Evolutionary conservation across 352 stramenopile genomes (phyloP).

Genomic region (Phytophthora aleatoria): DNA sequence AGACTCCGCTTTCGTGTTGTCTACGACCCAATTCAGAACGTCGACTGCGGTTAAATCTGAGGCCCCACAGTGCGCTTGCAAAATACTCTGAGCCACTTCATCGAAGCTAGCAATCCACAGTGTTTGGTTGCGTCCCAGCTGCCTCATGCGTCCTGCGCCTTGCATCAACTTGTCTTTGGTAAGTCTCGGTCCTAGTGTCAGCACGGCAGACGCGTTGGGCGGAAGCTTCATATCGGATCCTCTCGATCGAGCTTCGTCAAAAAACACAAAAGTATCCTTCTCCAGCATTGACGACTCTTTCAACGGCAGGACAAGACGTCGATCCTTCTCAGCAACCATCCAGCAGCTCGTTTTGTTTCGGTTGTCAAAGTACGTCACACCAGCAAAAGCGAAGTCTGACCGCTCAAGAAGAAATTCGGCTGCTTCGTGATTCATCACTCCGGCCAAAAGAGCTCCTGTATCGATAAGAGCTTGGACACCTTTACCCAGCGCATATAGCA

Average conservation of each 20-base stretch:
- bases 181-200: conserved; percentile 85
- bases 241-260: conserved; percentile 88
- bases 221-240: conserved; percentile 89
- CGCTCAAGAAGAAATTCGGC: conserved; percentile 51
- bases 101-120: conserved; percentile 67
- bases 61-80: background rate
- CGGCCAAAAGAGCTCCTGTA: conserved; percentile 81
- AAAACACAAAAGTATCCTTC: conserved; percentile 88
- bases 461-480: conserved; percentile 77
- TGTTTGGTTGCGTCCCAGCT: conserved; percentile 70
- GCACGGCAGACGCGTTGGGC: conserved; percentile 59
- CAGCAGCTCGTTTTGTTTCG: conserved; percentile 54
- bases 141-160: conserved; percentile 82
- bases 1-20: background rate
- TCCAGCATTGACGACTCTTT: conserved; percentile 76
- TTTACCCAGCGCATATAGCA: conserved; percentile 13
- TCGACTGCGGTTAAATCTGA: background rate
- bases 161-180: conserved; percentile 95
- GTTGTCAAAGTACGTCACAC: conserved; percentile 86
- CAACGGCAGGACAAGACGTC: conserved; percentile 42
- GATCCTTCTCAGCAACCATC: conserved; percentile 72
- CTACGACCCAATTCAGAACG: background rate
- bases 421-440: conserved; percentile 53
- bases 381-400: conserved; percentile 37
- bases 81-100: conserved; percentile 59